Conservation (phyloP, 2,329 filamentous ascomycete species). For the Ascochyta rabiei region DNA sequence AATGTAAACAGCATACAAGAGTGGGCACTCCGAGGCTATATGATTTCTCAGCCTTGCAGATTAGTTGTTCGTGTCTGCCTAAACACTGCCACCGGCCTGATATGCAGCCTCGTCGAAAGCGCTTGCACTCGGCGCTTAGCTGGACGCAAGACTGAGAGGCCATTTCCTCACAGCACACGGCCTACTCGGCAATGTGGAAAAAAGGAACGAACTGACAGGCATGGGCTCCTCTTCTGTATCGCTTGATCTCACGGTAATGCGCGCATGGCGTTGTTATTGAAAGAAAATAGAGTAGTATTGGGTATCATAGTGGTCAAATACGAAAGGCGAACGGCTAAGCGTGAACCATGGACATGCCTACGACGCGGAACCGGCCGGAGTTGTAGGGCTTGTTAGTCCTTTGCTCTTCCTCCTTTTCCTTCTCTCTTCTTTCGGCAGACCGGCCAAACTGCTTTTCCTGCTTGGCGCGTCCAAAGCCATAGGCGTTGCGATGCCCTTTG, state of each 20-base stretch:
- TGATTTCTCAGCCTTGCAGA: too few species aligned
- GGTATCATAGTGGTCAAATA: neutral
- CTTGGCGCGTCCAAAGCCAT: slow-evolving; percentile 24
- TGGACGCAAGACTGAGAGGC: neutral
- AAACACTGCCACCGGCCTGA: slow-evolving; percentile 1
- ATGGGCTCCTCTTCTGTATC: too few species aligned
- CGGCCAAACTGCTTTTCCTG: slow-evolving; percentile 35
- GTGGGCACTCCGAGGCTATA: too few species aligned
- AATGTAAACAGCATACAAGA: too few species aligned
- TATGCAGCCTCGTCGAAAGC: neutral
- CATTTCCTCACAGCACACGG: too few species aligned
- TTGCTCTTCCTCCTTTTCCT: slow-evolving; percentile 49
- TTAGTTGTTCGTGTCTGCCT: neutral
- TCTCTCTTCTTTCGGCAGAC: slow-evolving; percentile 36
- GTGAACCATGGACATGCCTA: neutral
- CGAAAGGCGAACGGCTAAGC: neutral
- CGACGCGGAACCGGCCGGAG: slow-evolving; percentile 25
- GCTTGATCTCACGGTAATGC: too few species aligned
- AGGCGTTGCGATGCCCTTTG: slow-evolving; percentile 30
- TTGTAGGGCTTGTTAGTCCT: slow-evolving; percentile 42
- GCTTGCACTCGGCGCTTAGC: neutral
- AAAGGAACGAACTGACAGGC: too few species aligned
- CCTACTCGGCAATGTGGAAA: too few species aligned
- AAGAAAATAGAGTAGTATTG: neutral
- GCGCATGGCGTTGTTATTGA: neutral